Conservation (phyloP, 164 flowering plant genomes). For the Sedum album region DNA sequence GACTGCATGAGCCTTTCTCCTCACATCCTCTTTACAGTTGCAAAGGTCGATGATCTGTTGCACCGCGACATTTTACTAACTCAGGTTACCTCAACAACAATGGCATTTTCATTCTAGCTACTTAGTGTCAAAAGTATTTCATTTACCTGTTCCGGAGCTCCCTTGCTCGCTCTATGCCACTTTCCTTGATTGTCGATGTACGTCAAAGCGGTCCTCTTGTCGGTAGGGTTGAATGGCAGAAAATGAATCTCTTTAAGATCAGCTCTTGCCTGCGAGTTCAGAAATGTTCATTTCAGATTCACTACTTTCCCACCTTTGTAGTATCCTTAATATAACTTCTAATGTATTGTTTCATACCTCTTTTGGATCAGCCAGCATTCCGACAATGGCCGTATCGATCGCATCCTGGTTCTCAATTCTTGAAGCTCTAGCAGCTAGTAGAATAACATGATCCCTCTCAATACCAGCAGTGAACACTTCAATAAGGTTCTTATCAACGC, state of each 20-base stretch:
- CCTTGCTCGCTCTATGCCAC: slow-evolving; percentile 71
- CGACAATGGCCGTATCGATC: slow-evolving; percentile 70
- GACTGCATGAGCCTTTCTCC: slow-evolving; percentile 40
- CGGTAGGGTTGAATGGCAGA: slow-evolving; percentile 75
- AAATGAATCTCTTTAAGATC: slow-evolving; percentile 60
- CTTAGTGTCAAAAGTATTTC: too few relatives aligned
- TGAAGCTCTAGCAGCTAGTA: slow-evolving; percentile 73
- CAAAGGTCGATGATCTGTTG: slow-evolving; percentile 47
- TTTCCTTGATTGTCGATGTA: slow-evolving; percentile 50
- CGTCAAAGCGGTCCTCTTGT: slow-evolving; percentile 77
- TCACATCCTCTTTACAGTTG: slow-evolving; percentile 45
- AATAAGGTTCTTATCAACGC: slow-evolving; percentile 50
- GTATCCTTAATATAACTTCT: background rate
- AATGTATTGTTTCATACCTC: slow-evolving; percentile 31
- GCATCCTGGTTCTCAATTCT: slow-evolving; percentile 74
- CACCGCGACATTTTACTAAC: background rate
- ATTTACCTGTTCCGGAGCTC: slow-evolving; percentile 71
- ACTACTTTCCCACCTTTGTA: background rate
- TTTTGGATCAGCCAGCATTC: slow-evolving; percentile 72
- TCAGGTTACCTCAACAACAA: background rate
- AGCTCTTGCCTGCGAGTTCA: slow-evolving; percentile 46
- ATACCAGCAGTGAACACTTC: slow-evolving; percentile 61
- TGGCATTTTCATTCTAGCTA: background rate
- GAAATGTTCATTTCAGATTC: background rate
- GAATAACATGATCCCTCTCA: slow-evolving; percentile 52